Conservation (phyloP, 441 rosid genomes). For the Pelargonium myrrhifolium region DNA sequence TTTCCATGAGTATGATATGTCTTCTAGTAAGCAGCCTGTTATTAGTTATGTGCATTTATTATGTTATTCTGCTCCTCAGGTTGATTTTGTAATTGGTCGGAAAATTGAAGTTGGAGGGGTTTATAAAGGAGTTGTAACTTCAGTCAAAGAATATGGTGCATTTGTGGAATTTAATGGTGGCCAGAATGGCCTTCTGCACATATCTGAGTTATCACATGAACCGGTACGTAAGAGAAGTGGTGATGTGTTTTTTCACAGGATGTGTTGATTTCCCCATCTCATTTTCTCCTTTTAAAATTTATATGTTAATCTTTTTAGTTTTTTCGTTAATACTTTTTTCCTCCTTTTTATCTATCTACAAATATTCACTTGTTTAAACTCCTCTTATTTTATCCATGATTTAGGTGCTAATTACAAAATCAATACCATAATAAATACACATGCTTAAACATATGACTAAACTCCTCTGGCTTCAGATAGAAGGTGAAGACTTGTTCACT, state of each 20-base stretch:
- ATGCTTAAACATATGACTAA: no score
- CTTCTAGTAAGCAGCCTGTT: not conserved
- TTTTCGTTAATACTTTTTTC: not conserved
- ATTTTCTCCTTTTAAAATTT: not conserved
- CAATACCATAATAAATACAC: no score
- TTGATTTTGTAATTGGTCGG: conserved; percentile 72
- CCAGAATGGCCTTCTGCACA: conserved; percentile 84
- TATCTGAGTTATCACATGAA: conserved; percentile 91
- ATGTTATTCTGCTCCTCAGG: conserved; percentile 35
- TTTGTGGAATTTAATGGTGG: conserved; percentile 97
- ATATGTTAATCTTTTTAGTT: not conserved
- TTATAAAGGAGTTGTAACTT: conserved; percentile 80
- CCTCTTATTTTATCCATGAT: no score
- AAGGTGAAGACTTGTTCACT: no score
- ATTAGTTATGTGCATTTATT: conserved; percentile 7
- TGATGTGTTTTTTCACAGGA: not conserved
- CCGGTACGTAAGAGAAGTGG: conserved; percentile 43
- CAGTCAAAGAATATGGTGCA: conserved; percentile 95
- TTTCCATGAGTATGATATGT: not conserved
- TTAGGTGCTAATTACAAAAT: no score
- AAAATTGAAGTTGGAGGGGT: conserved; percentile 83
- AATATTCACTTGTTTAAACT: no score
- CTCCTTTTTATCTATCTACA: no score
- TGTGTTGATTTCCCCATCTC: not conserved
- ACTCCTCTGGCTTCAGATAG: no score